A percentile compares a stretch with the other conserved stretches of the same genome.
phyloP scores from a whole-genome alignment of 1,284 basidiomycete genomes.

The Golubevia pallescens region DNA sequence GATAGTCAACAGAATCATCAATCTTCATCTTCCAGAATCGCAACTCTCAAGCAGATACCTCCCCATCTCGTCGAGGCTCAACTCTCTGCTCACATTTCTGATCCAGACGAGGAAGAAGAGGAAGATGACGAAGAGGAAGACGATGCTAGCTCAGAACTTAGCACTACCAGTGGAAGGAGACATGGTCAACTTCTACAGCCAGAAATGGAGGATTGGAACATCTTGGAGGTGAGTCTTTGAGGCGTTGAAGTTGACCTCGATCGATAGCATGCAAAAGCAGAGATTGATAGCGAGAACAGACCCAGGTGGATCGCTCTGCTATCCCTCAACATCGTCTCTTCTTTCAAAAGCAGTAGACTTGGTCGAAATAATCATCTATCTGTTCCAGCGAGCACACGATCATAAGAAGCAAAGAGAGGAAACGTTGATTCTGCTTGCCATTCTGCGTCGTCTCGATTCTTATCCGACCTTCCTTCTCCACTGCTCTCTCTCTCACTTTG shows the following conservation, averaged over 20 bases:
- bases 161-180: slow-evolving; percentile 45
- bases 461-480: not conserved
- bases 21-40: slow-evolving; percentile 5
- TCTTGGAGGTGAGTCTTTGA: slow-evolving; percentile 32
- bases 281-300: too few relatives aligned
- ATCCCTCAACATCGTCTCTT: not conserved
- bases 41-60: not conserved
- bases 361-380: too few relatives aligned
- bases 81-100: not conserved
- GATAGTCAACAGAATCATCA: not conserved
- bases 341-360: not conserved
- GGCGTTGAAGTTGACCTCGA: too few relatives aligned
- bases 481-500: not conserved
- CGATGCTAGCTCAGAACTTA: slow-evolving; percentile 41
- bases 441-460: not conserved
- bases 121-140: slow-evolving; percentile 26
- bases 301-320: not conserved
- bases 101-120: slow-evolving; percentile 10
- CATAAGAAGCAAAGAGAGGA: too few relatives aligned
- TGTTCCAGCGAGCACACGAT: too few relatives aligned
- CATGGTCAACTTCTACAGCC: slow-evolving; percentile 56
- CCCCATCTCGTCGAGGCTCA: not conserved
- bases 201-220: slow-evolving; percentile 51
- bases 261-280: not conserved
- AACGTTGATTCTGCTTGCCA: not conserved